Base-by-base conservation (phyloP, 2,329 filamentous ascomycete species). In the Xylariaceae sp. region DNA sequence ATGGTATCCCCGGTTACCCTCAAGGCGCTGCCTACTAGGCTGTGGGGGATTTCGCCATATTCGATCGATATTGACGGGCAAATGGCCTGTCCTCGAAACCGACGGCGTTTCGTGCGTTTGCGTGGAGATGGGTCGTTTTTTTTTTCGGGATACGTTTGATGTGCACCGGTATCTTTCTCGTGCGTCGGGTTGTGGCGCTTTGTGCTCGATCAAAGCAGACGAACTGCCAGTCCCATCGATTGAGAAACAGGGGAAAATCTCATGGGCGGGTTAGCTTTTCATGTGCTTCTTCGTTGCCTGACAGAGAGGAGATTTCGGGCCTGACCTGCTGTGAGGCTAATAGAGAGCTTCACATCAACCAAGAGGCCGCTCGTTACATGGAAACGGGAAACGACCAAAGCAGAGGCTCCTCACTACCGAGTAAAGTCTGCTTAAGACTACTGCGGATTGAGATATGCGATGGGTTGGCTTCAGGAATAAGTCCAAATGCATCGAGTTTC, bases 21-120 rank as follows among this genome's bases (percentile, higher is more conserved):
- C 64, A 65, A 34, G 66, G 65, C 34, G 59, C 62, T 55, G 66
- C 66, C 4, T 63, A 67, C 39, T 71, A 57, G 65, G 54, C 17
- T 23, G 8, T 42, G 17, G 9, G 30, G 39, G 35, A 39, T 8
- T 13, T 17, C 37, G 17, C 55, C 17, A 51, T n/a, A 8, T 10
- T 8, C 30, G 49, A 11, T 47, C 17, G 51, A 42, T 45, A 39
- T 55, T 45, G 35, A 53, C 39, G 42, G 30, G 42, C 18, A 34
- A 30, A n/a, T 35, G 13, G 5, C 9, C 8, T 23, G 47, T 51
- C 10, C 35, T 45, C 15, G 45, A 51, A 51, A 51, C 34, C 11
- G 37, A 30, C 39, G 35, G 35, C 49, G 10, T 13, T 39, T 17
- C 17, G 18, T 57, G 55, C 11, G 18, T 53, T 55, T 54, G 49